These are phyloP conservation scores for Theileria parva DNA, from an alignment of 169 alveolate species.

Conservation along the genomic window DNA sequence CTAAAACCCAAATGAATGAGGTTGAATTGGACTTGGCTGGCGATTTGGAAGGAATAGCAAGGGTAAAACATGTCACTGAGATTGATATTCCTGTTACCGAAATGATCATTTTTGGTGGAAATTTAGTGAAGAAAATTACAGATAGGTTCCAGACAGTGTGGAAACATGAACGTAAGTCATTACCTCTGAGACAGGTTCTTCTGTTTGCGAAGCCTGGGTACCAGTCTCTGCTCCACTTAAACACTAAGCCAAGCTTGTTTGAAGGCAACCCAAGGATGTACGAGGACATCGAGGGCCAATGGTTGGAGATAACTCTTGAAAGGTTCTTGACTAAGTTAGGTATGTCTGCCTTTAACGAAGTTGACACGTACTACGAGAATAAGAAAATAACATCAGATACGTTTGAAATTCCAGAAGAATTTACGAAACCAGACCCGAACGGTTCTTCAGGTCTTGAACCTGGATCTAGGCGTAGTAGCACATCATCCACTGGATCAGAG, in stretches of 20 bases:
- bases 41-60: not conserved
- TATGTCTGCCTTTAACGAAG: not conserved
- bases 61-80: not conserved
- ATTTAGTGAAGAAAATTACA: not conserved
- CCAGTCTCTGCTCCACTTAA: not conserved
- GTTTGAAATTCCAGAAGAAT: too few relatives aligned
- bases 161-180: not conserved
- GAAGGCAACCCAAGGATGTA: not conserved
- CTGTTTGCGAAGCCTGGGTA: not conserved
- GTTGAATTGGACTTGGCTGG: conserved; percentile 8
- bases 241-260: not conserved
- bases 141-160: conserved; percentile 3
- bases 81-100: not conserved
- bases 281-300: conserved; percentile 1
- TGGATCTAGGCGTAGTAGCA: too few relatives aligned
- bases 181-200: not conserved
- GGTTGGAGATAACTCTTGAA: not conserved
- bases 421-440: too few relatives aligned
- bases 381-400: too few relatives aligned
- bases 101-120: not conserved
- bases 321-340: not conserved
- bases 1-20: not conserved
- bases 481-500: too few relatives aligned
- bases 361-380: not conserved
- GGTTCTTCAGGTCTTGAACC: too few relatives aligned